Conservation (phyloP, 148 eudicot genomes). For the Rhododendron kiyosumense region DNA sequence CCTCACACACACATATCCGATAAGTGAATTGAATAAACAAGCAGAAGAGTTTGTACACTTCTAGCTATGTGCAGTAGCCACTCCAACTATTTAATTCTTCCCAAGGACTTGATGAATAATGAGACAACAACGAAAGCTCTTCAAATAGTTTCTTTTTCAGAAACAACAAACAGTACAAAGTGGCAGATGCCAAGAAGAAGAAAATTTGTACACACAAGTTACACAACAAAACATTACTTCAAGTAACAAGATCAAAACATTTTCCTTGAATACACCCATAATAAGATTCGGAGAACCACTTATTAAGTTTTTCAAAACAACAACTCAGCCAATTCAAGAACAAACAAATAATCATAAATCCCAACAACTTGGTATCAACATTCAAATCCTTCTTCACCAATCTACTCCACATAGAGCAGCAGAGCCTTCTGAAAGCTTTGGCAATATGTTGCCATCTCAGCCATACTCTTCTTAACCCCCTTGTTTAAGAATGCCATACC, state of each 20-base stretch:
- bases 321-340: not conserved
- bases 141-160: not conserved
- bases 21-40: not conserved
- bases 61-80: not conserved
- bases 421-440: not conserved
- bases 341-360: not conserved
- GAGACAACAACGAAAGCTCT: not conserved
- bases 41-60: not conserved
- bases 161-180: not conserved
- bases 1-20: too few relatives aligned
- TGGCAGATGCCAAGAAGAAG: not conserved
- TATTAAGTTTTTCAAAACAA: not conserved
- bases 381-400: not conserved
- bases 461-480: not conserved
- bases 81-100: not conserved
- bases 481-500: not conserved
- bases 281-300: not conserved
- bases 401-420: not conserved
- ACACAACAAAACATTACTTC: not conserved
- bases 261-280: not conserved
- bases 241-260: not conserved
- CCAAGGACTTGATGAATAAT: not conserved
- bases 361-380: not conserved
- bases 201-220: not conserved
- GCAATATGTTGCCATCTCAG: not conserved